Evolutionary conservation across 192 early-diverging fungal genomes (phyloP).

Genomic region (Coemansia sp.): DNA sequence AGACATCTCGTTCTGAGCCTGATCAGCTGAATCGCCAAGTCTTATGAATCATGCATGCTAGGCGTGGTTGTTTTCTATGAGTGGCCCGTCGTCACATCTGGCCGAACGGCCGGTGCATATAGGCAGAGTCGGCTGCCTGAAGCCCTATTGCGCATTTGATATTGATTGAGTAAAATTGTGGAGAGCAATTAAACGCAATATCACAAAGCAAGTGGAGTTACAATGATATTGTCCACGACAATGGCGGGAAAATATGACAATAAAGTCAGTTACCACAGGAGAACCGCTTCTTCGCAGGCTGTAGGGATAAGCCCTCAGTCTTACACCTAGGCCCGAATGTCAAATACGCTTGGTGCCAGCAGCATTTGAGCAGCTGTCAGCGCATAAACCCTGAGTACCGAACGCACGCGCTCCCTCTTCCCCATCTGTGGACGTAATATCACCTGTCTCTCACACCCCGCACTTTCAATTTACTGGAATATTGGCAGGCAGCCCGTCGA

Average conservation of each 20-base stretch:
- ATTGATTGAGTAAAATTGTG: slow-evolving; percentile 7
- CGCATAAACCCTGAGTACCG: neutral
- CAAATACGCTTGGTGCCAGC: neutral
- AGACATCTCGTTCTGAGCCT: neutral
- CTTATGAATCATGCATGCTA: neutral
- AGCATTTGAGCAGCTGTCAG: neutral
- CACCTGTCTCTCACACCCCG: neutral
- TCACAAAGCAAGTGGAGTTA: neutral
- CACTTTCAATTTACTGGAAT: neutral
- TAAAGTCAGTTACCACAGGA: neutral
- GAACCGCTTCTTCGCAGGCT: neutral
- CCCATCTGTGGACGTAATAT: neutral
- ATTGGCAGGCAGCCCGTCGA: neutral
- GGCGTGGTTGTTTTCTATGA: neutral
- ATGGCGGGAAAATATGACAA: neutral
- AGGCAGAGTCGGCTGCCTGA: neutral
- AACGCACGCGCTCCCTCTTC: neutral
- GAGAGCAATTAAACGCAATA: slow-evolving; percentile 2
- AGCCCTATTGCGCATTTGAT: neutral
- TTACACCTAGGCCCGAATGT: neutral
- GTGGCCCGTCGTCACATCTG: neutral
- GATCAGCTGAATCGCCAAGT: neutral
- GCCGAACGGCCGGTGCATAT: neutral
- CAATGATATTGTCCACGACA: neutral
- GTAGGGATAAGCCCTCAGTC: neutral